phyloP scores from a whole-genome alignment of 2,329 filamentous ascomycete genomes.

The Colletotrichum chrysophilum region DNA sequence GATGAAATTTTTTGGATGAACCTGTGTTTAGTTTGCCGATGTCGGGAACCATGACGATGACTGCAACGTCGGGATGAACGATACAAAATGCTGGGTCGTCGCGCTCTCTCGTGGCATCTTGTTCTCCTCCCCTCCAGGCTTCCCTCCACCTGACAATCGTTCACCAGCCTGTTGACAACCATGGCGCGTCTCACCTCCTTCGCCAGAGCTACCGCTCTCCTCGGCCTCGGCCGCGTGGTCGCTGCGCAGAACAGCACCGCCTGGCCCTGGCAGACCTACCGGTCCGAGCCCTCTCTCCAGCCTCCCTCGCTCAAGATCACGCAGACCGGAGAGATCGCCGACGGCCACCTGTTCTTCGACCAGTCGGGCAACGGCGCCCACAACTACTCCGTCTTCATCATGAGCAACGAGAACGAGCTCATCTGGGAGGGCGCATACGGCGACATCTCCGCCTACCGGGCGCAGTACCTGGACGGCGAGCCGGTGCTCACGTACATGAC shows the following conservation, averaged over 20 bases:
- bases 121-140: not conserved
- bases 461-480: constrained; percentile 33
- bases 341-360: constrained; percentile 33
- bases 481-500: constrained; percentile 34
- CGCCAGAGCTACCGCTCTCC: not conserved
- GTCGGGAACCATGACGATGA: not conserved
- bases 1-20: not conserved
- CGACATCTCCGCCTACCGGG: constrained; percentile 27
- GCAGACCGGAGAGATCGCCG: constrained; percentile 20
- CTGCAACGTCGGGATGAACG: not conserved
- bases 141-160: not conserved
- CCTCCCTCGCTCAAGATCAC: constrained; percentile 1
- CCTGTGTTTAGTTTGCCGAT: not conserved
- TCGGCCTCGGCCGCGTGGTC: not conserved
- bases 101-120: not conserved
- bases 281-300: constrained; percentile 2
- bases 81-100: not conserved
- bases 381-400: constrained; percentile 25
- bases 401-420: constrained; percentile 32
- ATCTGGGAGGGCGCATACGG: constrained; percentile 28
- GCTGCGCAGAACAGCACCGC: not conserved
- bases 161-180: not conserved
- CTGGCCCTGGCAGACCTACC: constrained; percentile 15
- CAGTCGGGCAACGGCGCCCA: constrained; percentile 13
- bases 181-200: not conserved